phyloP scores from a whole-genome alignment of 805 yeast genomes.

The Ogataea sp. region DNA sequence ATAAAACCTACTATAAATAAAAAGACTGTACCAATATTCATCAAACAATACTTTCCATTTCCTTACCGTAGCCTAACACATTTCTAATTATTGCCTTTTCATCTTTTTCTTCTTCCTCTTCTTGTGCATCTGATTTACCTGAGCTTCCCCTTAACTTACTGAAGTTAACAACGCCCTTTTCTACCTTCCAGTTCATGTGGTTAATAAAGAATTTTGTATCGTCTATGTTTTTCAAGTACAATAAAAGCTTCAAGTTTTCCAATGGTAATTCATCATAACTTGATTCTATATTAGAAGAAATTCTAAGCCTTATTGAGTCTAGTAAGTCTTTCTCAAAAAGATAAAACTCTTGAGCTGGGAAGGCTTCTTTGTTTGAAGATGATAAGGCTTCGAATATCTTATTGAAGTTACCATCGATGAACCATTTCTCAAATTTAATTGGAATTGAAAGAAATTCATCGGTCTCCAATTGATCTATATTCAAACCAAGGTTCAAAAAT shows the following conservation, averaged over 20 bases:
- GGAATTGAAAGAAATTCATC: conserved; percentile 78
- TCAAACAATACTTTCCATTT: conserved; percentile 82
- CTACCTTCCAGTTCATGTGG: conserved; percentile 51
- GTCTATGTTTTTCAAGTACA: conserved; percentile 50
- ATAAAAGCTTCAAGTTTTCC: conserved; percentile 71
- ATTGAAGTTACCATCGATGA: conserved; percentile 95
- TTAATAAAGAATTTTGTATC: conserved; percentile 50
- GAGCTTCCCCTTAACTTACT: conserved; percentile 6
- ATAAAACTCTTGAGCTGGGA: conserved; percentile 67
- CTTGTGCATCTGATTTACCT: conserved; percentile 1
- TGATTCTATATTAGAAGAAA: conserved; percentile 73
- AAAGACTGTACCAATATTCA: no score
- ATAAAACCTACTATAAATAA: no score
- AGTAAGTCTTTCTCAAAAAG: conserved; percentile 70
- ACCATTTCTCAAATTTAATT: conserved; percentile 81
- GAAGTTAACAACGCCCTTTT: conserved; percentile 43
- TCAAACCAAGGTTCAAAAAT: conserved; percentile 39
- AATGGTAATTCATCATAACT: conserved; percentile 73
- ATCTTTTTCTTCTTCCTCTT: conserved; percentile 24
- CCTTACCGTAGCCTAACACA: conserved; percentile 80
- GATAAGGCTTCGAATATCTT: conserved; percentile 67
- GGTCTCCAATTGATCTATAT: conserved; percentile 44
- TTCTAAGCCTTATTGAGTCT: conserved; percentile 76
- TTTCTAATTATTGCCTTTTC: conserved; percentile 51
- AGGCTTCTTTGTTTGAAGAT: conserved; percentile 42